Evolutionary conservation across 306 rosid species (phyloP).

Genomic region (Macrotyloma uniflorum): DNA sequence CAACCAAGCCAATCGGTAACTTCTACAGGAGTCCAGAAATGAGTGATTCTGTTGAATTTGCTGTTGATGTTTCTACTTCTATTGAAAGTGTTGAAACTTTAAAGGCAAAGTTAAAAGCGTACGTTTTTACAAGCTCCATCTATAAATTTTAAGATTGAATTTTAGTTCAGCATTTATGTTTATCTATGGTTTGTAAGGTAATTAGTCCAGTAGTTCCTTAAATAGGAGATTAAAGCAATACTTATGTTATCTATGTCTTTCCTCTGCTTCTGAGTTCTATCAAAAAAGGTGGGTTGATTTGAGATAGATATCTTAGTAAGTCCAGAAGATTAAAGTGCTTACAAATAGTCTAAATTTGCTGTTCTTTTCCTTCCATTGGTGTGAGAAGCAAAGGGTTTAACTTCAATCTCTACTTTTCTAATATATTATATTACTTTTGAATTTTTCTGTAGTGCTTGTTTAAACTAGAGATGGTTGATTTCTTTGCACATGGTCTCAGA

Average conservation of each 20-base stretch:
- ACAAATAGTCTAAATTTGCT: background rate
- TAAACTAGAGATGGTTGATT: background rate
- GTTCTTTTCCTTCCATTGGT: background rate
- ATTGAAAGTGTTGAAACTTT: conserved; percentile 69
- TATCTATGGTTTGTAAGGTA: background rate
- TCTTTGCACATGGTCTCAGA: background rate
- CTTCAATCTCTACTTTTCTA: background rate
- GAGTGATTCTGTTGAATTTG: conserved; percentile 72
- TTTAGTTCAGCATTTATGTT: background rate
- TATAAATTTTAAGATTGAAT: background rate
- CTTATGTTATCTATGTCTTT: background rate
- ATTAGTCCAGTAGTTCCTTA: background rate
- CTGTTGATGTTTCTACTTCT: conserved; percentile 72
- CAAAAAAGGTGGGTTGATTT: background rate
- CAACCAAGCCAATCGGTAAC: conserved; percentile 83
- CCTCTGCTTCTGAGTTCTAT: background rate
- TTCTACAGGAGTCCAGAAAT: conserved; percentile 89
- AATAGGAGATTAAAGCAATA: background rate
- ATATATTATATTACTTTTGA: background rate
- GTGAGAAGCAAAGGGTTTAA: background rate
- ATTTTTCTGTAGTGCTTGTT: background rate
- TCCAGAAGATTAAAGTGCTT: background rate
- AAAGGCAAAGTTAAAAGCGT: conserved; percentile 64
- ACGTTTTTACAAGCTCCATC: conserved; percentile 35
- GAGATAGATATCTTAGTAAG: background rate